These are phyloP conservation scores for Talaromyces ruber DNA, from an alignment of 495 filamentous ascomycete genomes.

Conservation along the genomic window DNA sequence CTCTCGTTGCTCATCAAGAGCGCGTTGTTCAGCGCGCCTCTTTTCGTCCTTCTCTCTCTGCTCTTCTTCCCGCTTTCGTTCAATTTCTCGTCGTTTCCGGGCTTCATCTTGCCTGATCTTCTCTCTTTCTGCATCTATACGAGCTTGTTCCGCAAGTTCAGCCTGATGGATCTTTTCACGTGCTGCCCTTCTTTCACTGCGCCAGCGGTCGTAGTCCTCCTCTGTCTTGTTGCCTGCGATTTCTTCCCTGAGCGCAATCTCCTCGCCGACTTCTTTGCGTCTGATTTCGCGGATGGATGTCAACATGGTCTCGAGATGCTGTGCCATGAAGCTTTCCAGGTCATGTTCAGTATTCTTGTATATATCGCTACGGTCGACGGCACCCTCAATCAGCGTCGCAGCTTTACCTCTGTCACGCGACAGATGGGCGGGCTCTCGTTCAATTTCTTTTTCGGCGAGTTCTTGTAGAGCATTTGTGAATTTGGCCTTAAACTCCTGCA, in stretches of 20 bases:
- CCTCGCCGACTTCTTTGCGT: slow-evolving; percentile 64
- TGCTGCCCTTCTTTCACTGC: slow-evolving; percentile 54
- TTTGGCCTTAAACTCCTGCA: slow-evolving; percentile 56
- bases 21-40: slow-evolving; percentile 45
- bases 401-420: slow-evolving; percentile 73
- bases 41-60: slow-evolving; percentile 42
- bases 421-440: slow-evolving; percentile 67
- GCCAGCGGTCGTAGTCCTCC: slow-evolving; percentile 67
- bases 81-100: slow-evolving; percentile 56
- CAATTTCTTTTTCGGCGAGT: slow-evolving; percentile 72
- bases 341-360: slow-evolving; percentile 65
- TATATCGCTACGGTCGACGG: slow-evolving; percentile 70
- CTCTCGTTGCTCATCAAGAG: slow-evolving; percentile 42
- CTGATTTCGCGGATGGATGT: slow-evolving; percentile 61
- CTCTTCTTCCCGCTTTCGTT: slow-evolving; percentile 50
- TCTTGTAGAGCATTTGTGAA: slow-evolving; percentile 60
- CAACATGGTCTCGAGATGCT: slow-evolving; percentile 54
- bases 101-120: slow-evolving; percentile 55
- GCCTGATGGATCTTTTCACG: slow-evolving; percentile 58
- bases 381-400: slow-evolving; percentile 76
- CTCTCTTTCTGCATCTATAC: slow-evolving; percentile 59
- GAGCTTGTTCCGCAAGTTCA: slow-evolving; percentile 50
- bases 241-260: slow-evolving; percentile 59
- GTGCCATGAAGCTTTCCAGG: slow-evolving; percentile 59
- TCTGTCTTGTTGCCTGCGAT: slow-evolving; percentile 69